Percentiles rank a stretch among this genome's conserved stretches.
These are phyloP conservation scores for Mediolabrus comicus DNA, from an alignment of 108 stramenopile genomes.

Conservation along the genomic window DNA sequence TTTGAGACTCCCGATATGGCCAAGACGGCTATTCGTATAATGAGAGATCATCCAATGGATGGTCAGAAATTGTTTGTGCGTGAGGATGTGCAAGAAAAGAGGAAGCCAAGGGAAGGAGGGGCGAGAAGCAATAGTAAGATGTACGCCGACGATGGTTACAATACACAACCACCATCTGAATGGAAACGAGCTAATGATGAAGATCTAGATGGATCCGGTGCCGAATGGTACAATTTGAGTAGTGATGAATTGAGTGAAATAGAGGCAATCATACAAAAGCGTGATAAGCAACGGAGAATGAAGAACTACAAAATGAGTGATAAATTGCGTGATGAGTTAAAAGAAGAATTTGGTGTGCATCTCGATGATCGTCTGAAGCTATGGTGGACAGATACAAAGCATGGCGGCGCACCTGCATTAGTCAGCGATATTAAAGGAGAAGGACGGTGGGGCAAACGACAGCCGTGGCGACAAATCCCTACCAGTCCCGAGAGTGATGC, in stretches of 20 bases:
- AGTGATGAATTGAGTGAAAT: slow-evolving; percentile 47
- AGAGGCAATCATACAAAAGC: slow-evolving; percentile 51
- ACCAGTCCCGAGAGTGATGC: slow-evolving; percentile 80
- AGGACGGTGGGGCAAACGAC: slow-evolving; percentile 69
- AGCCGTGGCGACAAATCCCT: slow-evolving; percentile 79
- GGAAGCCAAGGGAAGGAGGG: slow-evolving; percentile 7
- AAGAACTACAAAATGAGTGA: slow-evolving; percentile 70
- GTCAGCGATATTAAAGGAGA: slow-evolving; percentile 77
- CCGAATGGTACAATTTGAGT: slow-evolving; percentile 41
- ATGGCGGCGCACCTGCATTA: slow-evolving; percentile 60
- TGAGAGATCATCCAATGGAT: slow-evolving; percentile 78
- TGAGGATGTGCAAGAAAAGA: slow-evolving; percentile 72
- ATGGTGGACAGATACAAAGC: slow-evolving; percentile 76
- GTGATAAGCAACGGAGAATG: slow-evolving; percentile 64
- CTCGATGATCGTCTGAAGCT: slow-evolving; percentile 78
- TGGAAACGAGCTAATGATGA: slow-evolving; percentile 82
- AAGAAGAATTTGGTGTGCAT: slow-evolving; percentile 60
- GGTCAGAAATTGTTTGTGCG: slow-evolving; percentile 70
- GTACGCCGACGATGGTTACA: not conserved
- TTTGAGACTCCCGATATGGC: slow-evolving; percentile 77
- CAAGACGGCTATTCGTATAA: slow-evolving; percentile 62
- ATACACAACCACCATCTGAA: slow-evolving; percentile 39
- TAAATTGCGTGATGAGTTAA: slow-evolving; percentile 67
- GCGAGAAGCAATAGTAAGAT: slow-evolving; percentile 6
- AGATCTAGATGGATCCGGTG: slow-evolving; percentile 25